Conservation (phyloP, 2,329 filamentous ascomycete genomes). For the Fusarium sp. region DNA sequence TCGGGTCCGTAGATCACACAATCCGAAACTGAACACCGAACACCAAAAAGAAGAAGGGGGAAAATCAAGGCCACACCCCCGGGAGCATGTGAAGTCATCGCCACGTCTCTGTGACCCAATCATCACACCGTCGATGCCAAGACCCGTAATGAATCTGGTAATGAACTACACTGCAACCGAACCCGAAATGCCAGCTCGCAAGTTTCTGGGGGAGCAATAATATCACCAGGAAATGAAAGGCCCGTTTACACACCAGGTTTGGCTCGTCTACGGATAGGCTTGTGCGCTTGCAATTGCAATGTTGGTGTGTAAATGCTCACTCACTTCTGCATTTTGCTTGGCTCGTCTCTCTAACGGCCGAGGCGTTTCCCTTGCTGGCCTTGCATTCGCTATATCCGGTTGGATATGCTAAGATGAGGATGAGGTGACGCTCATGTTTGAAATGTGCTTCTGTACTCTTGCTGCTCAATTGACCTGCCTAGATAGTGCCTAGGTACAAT, state of each 20-base stretch:
- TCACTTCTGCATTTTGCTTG: conserved; percentile 9
- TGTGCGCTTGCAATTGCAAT: background rate
- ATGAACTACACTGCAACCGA: conserved; percentile 24
- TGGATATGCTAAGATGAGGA: conserved; percentile 1
- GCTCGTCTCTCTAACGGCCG: conserved; percentile 11
- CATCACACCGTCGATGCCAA: conserved; percentile 21
- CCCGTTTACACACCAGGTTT: conserved; percentile 1
- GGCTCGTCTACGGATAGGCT: background rate
- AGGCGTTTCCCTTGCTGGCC: conserved; percentile 6
- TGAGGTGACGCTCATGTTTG: conserved; percentile 11
- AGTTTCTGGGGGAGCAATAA: background rate
- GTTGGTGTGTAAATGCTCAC: conserved; percentile 21
- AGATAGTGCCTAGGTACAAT: background rate
- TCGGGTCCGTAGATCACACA: conserved; percentile 19
- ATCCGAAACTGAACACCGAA: conserved; percentile 9
- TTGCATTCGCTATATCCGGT: conserved; percentile 8
- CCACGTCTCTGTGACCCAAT: conserved; percentile 36
- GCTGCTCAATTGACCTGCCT: background rate
- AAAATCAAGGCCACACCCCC: conserved; percentile 16
- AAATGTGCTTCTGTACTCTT: background rate
- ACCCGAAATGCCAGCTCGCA: conserved; percentile 14
- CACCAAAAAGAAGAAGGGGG: background rate
- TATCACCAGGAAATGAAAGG: background rate
- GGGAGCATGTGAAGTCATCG: conserved; percentile 41
- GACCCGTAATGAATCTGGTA: conserved; percentile 35